Evolutionary conservation across 208 protist genomes (phyloP), one percentile per base, ranked within the genome.

Genomic region (Crithidia expoeki): DNA sequence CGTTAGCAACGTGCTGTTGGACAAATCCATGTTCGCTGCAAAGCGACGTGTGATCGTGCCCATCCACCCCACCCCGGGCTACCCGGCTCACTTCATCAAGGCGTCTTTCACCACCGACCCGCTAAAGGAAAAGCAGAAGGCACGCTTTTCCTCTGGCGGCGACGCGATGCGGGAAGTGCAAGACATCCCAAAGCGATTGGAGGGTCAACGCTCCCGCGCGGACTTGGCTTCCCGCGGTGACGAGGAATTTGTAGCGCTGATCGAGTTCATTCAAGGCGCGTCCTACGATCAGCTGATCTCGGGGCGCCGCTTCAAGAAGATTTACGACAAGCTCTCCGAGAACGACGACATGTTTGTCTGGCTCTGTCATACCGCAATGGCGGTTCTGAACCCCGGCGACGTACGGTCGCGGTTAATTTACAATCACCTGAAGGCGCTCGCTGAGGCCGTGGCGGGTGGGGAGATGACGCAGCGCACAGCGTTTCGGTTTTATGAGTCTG

Each of bases 331-430:
- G 47, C 83, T 94, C 1, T 89, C 88, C 6, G 86, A 94, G 66
- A 94, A 96, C 64, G 92, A 96, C 65, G 92, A 96, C 68, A 92
- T 95, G 83, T 95, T 96, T 60, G 73, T 96, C 14, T 96, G 92
- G 90, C 79, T 96, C 11, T 96, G 92, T 59, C 89, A 94, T 72
- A 93, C 88, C n/a, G 89, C 92, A 14, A 96, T 96, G 92, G 83
- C 92, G 1, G 92, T 96, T 63, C 83, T 96, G 11, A 94, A 96
- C 79, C 92, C 92, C 17, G 92, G 92, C 17, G 92, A 96, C 61
- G 68, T 95, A 71, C 89, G 92, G n/a, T 95, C 88, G 14, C 82
- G 92, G 14, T 73, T 96, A 1, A 67, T 96, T 10, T 94, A 96
- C 79, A 84, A 93, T 55, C 92, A 96, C 52, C 86, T 96, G 36